A percentile compares a stretch with the other conserved stretches of the same genome.
phyloP scores from a whole-genome alignment of 78 protist genomes.

The Isochrysis galbana region DNA sequence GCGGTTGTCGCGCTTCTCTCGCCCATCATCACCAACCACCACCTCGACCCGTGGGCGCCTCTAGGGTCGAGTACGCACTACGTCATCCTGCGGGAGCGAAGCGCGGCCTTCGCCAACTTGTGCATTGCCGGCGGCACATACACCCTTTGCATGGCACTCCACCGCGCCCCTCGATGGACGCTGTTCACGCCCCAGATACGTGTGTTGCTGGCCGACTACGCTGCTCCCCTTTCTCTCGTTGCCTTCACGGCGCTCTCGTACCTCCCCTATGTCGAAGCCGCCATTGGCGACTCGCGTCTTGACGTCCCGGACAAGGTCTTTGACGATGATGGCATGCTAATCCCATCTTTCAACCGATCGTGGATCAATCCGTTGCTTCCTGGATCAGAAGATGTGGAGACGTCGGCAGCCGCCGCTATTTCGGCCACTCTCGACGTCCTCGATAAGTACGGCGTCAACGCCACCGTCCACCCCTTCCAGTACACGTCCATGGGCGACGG shows the following conservation, averaged over 20 bases:
- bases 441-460: no score
- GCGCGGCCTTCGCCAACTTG: not conserved
- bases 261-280: not conserved
- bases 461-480: not conserved
- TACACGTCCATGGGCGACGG: no score
- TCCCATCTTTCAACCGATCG: not conserved
- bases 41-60: no score
- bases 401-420: not conserved
- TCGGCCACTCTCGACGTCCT: not conserved
- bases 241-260: not conserved
- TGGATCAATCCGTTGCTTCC: no score
- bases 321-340: not conserved
- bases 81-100: no score
- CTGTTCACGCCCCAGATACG: not conserved
- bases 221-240: not conserved
- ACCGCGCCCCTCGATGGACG: not conserved
- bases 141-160: not conserved
- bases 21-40: not conserved
- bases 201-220: not conserved
- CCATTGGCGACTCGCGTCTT: not conserved
- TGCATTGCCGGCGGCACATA: not conserved
- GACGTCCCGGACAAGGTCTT: not conserved
- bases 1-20: not conserved
- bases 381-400: not conserved
- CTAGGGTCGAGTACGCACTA: no score